phyloP scores from a whole-genome alignment of 495 filamentous ascomycete genomes.

The Talaromyces proteolyticus region DNA sequence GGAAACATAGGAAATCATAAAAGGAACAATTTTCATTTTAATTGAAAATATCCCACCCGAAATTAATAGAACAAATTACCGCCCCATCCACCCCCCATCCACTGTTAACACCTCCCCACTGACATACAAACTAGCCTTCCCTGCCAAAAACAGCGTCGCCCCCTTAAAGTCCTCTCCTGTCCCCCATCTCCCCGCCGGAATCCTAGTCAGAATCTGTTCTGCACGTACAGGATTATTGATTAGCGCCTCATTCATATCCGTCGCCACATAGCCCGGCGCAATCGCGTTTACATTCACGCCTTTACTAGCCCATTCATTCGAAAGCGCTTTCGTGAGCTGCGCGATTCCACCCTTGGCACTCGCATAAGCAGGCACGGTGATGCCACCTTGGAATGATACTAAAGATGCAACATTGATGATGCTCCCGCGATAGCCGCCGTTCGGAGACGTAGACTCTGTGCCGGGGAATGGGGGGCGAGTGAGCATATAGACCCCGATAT shows the following conservation, averaged over 20 bases:
- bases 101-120: slow-evolving; percentile 72
- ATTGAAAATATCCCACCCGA: neutral
- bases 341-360: slow-evolving; percentile 75
- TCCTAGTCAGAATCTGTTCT: slow-evolving; percentile 64
- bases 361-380: slow-evolving; percentile 80
- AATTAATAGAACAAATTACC: slow-evolving; percentile 36
- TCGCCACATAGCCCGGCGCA: slow-evolving; percentile 71
- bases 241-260: slow-evolving; percentile 80
- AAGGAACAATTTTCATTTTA: neutral
- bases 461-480: slow-evolving; percentile 28
- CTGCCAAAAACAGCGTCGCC: slow-evolving; percentile 30
- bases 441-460: slow-evolving; percentile 17
- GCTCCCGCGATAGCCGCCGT: slow-evolving; percentile 48
- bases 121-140: slow-evolving; percentile 67
- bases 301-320: slow-evolving; percentile 72
- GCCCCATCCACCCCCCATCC: slow-evolving; percentile 87
- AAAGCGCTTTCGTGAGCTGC: slow-evolving; percentile 74
- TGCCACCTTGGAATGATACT: slow-evolving; percentile 76
- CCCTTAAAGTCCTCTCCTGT: slow-evolving; percentile 34
- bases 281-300: slow-evolving; percentile 72
- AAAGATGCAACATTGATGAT: slow-evolving; percentile 80
- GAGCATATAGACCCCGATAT: slow-evolving; percentile 77
- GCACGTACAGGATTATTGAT: slow-evolving; percentile 57
- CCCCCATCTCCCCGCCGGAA: slow-evolving; percentile 69
- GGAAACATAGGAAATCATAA: neutral